Base-by-base conservation (phyloP, 306 rosid genomes). In the Cucumis cinereus region DNA sequence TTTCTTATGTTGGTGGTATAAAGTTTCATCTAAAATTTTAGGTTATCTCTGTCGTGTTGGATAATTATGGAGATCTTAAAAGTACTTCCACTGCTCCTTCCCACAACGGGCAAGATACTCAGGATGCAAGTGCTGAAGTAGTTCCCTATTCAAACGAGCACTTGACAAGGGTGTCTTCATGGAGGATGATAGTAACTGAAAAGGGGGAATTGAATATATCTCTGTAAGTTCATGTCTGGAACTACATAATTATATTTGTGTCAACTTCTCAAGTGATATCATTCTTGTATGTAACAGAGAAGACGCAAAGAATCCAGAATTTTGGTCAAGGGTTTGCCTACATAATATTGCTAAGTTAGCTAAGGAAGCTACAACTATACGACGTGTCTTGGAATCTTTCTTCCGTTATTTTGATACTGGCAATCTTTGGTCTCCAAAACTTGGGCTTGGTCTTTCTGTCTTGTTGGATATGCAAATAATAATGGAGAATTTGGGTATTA, bases 301-400 rank as follows among this genome's bases (percentile, higher is more conserved):
- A 77, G 97, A 92, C 60, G 90, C 90, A 78, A 83, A 61, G 64
- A 94, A 83, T 68, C 91, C 93, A 57, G 77, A 87, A 80, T 90
- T 92, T 86, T 94, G 99, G 99, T 81, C 98, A 12, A 90, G 95
- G 80, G 90, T 92, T 83, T 90, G 98, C 88, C 90, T 94, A 41
- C 85, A 89, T 79, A 89, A 86, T 81, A 92, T 94, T 94, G 93
- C 99, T 75, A 90, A 82, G 85, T 86, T 92, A 75, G 96, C 98
- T 75, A 90, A 84, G 86, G 99, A 92, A 85, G 96, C 93, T 61
- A 82, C 93, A 71, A 92, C 99, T 49, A 81, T 92, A 50, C 91
- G 99, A 16, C 98, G 96, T 81, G 92, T 94, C 73, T 81, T 92
- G 83, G 99, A 94, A 79, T 90, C 98, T 77, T 35, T 94, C 81